Evolutionary conservation across 23 red algal species (phyloP).

Genomic region (Gracilariopsis chorda): DNA sequence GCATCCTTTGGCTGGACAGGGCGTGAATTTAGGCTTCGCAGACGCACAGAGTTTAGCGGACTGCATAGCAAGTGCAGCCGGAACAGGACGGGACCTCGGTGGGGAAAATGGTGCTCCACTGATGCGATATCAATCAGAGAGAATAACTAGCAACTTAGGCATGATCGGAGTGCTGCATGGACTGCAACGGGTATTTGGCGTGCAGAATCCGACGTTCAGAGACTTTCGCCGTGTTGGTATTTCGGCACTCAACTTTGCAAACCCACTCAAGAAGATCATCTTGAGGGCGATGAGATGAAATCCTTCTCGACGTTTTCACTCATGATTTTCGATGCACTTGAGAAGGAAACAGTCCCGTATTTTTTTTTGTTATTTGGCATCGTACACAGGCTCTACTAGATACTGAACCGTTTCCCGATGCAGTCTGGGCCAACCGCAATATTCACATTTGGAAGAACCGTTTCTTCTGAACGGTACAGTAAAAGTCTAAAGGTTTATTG

Average conservation of each 20-base stretch:
- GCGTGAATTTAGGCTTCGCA: slow-evolving; percentile 95
- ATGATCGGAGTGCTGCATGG: slow-evolving; percentile 69
- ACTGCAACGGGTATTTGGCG: slow-evolving; percentile 39
- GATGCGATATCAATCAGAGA: slow-evolving; percentile 51
- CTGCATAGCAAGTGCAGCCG: slow-evolving; percentile 34
- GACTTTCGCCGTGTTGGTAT: slow-evolving; percentile 20
- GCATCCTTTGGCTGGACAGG: slow-evolving; percentile 96
- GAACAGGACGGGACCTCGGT: slow-evolving; percentile 68
- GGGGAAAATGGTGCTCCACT: slow-evolving; percentile 54
- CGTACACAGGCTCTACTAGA: too few species aligned
- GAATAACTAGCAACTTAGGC: slow-evolving; percentile 48
- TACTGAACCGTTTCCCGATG: too few species aligned
- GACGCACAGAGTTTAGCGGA: slow-evolving; percentile 63
- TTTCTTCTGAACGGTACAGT: too few species aligned
- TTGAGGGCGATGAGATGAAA: slow-evolving; percentile 53
- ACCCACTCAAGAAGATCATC: slow-evolving; percentile 41
- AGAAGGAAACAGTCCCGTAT: too few species aligned
- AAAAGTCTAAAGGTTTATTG: too few species aligned
- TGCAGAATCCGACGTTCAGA: not conserved
- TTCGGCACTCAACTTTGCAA: slow-evolving; percentile 17
- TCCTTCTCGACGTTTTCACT: too few species aligned
- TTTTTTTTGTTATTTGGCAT: too few species aligned
- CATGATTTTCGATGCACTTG: too few species aligned
- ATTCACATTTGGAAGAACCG: too few species aligned
- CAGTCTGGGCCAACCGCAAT: too few species aligned